Evolutionary conservation across 345 rosid genomes (phyloP).

Genomic region (Dovyalis caffra): DNA sequence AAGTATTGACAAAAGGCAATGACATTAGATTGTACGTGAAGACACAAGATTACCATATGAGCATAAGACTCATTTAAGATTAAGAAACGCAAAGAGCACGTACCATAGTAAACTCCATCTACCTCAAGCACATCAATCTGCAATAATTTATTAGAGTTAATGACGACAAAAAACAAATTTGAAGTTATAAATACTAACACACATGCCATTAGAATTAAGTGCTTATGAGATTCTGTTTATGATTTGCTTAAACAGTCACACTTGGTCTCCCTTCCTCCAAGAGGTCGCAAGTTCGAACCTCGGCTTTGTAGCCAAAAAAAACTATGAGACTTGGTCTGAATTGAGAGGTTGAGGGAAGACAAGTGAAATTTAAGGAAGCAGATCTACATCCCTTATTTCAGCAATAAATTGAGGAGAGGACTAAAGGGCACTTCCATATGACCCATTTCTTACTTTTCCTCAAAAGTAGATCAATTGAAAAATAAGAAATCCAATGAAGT

Average conservation of each 20-base stretch:
- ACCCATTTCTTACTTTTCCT: background rate
- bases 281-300: too few relatives aligned
- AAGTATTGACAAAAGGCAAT: background rate
- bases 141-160: conserved; percentile 12
- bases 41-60: background rate
- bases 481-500: background rate
- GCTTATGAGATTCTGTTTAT: background rate
- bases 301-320: too few relatives aligned
- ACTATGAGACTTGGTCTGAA: background rate
- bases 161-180: background rate
- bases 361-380: background rate
- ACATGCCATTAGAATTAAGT: background rate
- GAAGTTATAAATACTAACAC: too few relatives aligned
- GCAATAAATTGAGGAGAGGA: background rate
- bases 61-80: too few relatives aligned
- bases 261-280: too few relatives aligned
- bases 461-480: background rate
- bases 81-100: conserved; percentile 1
- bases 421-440: background rate
- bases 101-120: conserved; percentile 84
- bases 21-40: background rate
- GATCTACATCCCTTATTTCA: too few relatives aligned
- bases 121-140: conserved; percentile 98
- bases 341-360: background rate
- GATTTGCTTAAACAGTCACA: too few relatives aligned